Evolutionary conservation across 2,329 filamentous ascomycete genomes (phyloP).

Genomic region (Pezicula neosporulosa): DNA sequence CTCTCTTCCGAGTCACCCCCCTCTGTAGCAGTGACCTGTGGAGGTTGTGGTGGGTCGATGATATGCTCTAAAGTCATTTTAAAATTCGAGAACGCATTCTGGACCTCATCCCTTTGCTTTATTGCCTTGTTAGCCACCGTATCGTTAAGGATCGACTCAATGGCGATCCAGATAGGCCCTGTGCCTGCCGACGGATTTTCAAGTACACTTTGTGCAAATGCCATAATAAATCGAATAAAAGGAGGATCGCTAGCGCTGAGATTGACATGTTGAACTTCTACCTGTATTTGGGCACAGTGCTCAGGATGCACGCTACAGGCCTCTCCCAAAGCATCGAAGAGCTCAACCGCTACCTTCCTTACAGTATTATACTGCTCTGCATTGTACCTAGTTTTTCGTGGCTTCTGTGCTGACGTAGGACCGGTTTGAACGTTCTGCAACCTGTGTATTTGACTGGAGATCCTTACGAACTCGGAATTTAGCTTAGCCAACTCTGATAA

Average conservation of each 20-base stretch:
- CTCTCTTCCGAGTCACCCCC: neutral
- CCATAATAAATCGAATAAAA: conserved; percentile 1
- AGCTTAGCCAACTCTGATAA: neutral
- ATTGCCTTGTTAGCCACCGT: neutral
- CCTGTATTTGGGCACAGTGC: neutral
- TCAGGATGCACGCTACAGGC: neutral
- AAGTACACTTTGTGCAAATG: neutral
- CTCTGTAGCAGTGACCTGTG: neutral
- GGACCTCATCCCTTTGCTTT: neutral
- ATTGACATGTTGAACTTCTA: neutral
- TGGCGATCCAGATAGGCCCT: neutral
- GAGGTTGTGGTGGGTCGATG: neutral
- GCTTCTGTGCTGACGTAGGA: neutral
- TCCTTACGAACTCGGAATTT: neutral
- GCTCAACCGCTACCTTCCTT: neutral
- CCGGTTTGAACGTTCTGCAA: neutral
- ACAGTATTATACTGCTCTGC: neutral
- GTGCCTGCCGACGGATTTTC: neutral
- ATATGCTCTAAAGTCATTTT: neutral
- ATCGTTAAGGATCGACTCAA: neutral
- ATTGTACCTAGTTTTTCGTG: neutral
- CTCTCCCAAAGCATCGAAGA: neutral
- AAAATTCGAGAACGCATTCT: neutral
- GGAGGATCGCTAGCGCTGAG: neutral
- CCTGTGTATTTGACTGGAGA: neutral